Percentiles rank a stretch among this genome's conserved stretches.
These are phyloP conservation scores for Alternaria solani DNA, from an alignment of 2,329 filamentous ascomycete species.

Conservation along the genomic window DNA sequence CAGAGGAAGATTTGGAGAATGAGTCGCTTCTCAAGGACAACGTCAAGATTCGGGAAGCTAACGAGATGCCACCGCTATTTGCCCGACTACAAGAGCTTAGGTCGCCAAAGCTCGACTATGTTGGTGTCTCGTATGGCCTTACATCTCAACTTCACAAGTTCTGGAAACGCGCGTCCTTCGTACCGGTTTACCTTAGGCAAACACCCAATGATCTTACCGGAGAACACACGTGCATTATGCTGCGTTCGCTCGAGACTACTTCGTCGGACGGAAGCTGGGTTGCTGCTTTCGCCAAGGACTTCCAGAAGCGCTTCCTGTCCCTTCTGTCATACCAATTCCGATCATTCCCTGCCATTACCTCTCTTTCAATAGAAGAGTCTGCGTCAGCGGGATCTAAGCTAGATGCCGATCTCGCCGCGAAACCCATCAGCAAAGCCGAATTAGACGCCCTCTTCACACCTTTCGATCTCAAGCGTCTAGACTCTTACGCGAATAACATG, in stretches of 20 bases:
- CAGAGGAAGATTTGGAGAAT: conserved; percentile 80
- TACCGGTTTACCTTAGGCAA: conserved; percentile 91
- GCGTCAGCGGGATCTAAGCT: conserved; percentile 76
- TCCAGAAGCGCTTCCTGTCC: conserved; percentile 90
- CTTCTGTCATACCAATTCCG: conserved; percentile 94
- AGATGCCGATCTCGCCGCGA: conserved; percentile 61
- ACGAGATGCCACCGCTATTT: conserved; percentile 92
- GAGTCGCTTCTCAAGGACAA: conserved; percentile 83
- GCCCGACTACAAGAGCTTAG: conserved; percentile 84
- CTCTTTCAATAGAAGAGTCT: conserved; percentile 87
- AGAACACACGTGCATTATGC: conserved; percentile 98
- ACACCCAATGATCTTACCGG: conserved; percentile 96
- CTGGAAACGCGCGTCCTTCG: conserved; percentile 89
- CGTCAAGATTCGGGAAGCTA: conserved; percentile 88
- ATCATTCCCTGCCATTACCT: conserved; percentile 77
- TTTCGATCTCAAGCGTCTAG: conserved; percentile 92
- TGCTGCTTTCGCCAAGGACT: conserved; percentile 88
- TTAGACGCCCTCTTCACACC: conserved; percentile 83
- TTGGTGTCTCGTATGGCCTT: conserved; percentile 94
- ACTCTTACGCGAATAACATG: conserved; percentile 96
- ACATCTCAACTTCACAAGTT: conserved; percentile 90
- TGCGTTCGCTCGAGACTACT: conserved; percentile 72
- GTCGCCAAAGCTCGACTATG: conserved; percentile 83
- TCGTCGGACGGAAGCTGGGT: conserved; percentile 78
- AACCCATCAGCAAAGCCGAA: conserved; percentile 73